Evolutionary conservation across 192 early-diverging fungal genomes (phyloP).

Genomic region (Backusella psychrophila): DNA sequence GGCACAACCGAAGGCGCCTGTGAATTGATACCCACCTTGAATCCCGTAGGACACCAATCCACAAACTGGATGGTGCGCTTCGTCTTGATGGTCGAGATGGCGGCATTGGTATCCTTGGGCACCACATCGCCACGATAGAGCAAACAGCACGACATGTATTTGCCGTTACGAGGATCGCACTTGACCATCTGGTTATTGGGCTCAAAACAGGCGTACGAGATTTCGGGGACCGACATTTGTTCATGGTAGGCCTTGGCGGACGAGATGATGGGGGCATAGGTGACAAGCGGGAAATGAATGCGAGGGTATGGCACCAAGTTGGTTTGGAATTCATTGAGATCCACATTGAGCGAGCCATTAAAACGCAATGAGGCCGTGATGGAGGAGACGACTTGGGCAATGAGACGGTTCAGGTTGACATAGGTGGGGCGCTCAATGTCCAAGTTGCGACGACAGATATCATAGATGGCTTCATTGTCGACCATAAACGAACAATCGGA

Average conservation of each 20-base stretch:
- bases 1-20: constrained; percentile 88
- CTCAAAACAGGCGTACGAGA: constrained; percentile 96
- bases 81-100: constrained; percentile 91
- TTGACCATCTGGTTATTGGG: constrained; percentile 99
- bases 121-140: constrained; percentile 99
- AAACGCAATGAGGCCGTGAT: constrained; percentile 99
- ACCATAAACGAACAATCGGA: constrained; percentile 99
- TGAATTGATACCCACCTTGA: constrained; percentile 99
- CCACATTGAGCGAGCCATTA: constrained; percentile 97
- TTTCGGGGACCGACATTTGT: constrained; percentile 91
- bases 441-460: constrained; percentile 97
- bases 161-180: constrained; percentile 95
- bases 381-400: constrained; percentile 98
- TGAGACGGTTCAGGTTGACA: constrained; percentile 95
- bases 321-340: constrained; percentile 99
- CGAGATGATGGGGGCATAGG: constrained; percentile 94
- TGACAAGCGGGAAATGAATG: constrained; percentile 98
- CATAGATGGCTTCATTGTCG: constrained; percentile 99
- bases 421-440: constrained; percentile 97
- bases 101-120: constrained; percentile 93
- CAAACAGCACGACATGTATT: constrained; percentile 99
- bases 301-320: constrained; percentile 99
- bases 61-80: constrained; percentile 97
- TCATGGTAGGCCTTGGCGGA: constrained; percentile 97
- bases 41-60: constrained; percentile 99